phyloP scores from a whole-genome alignment of 169 alveolate species.

The Babesia divergens region DNA sequence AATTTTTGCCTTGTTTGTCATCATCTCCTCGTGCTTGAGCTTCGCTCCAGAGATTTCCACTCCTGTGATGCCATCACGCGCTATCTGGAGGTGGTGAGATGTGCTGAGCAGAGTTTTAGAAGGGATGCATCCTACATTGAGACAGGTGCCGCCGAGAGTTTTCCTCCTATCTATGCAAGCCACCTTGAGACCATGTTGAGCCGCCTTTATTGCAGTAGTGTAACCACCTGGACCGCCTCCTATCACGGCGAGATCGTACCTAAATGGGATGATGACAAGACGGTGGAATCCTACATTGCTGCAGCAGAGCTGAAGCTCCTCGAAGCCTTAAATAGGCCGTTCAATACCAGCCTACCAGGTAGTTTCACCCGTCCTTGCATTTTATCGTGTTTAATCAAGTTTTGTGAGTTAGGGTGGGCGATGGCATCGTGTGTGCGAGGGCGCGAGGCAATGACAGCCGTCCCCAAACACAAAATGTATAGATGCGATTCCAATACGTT shows the following conservation, averaged over 20 bases:
- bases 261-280: background rate
- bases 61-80: conserved; percentile 59
- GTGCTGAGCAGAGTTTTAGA: conserved; percentile 92
- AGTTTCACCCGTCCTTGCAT: no score
- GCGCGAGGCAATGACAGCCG: background rate
- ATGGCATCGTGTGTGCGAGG: background rate
- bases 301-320: conserved; percentile 35
- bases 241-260: conserved; percentile 85
- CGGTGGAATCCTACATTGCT: conserved; percentile 12
- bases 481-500: background rate
- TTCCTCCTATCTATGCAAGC: conserved; percentile 93
- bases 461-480: background rate
- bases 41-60: conserved; percentile 58
- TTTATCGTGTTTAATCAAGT: no score
- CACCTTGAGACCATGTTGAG: conserved; percentile 92
- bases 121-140: conserved; percentile 98
- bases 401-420: no score
- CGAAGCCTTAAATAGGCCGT: background rate
- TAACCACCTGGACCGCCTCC: conserved; percentile 96
- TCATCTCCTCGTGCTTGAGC: conserved; percentile 80
- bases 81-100: conserved; percentile 86
- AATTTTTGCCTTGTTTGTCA: conserved; percentile 79
- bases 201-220: conserved; percentile 96
- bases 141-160: conserved; percentile 97
- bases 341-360: no score